phyloP scores from a whole-genome alignment of 345 rosid species.

The Pseudoturritis turrita region DNA sequence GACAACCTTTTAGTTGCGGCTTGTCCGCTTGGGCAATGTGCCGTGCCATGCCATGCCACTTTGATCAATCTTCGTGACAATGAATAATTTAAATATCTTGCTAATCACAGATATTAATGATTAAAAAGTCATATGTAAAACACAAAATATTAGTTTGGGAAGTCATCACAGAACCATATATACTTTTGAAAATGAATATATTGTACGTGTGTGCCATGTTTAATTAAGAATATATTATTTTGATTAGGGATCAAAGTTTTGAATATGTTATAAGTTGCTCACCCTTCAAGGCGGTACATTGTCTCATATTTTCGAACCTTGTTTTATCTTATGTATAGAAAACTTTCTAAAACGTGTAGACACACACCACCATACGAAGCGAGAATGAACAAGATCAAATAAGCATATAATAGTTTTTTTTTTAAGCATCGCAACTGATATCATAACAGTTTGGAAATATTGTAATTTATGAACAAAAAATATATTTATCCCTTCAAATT shows the following conservation, averaged over 20 bases:
- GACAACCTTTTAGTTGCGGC: slow-evolving; percentile 8
- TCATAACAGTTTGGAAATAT: too few species aligned
- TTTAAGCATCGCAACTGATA: too few species aligned
- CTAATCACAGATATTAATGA: background rate
- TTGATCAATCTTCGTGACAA: background rate
- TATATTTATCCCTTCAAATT: too few species aligned
- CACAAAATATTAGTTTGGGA: background rate
- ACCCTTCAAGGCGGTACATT: background rate
- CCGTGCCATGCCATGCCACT: background rate
- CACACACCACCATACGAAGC: too few species aligned
- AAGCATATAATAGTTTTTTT: too few species aligned
- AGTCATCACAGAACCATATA: background rate
- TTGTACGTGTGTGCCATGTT: background rate
- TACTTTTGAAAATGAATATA: background rate
- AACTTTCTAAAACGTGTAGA: too few species aligned
- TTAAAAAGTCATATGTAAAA: background rate
- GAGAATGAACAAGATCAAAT: too few species aligned
- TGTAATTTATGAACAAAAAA: too few species aligned
- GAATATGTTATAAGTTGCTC: background rate
- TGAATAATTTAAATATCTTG: background rate
- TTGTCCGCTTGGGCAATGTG: slow-evolving; percentile 5
- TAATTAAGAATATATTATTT: background rate
- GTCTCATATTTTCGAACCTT: background rate
- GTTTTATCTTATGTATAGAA: background rate
- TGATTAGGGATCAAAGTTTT: background rate